Conservation (phyloP, 164 flowering plant species). For the Paratinospora sagittata region DNA sequence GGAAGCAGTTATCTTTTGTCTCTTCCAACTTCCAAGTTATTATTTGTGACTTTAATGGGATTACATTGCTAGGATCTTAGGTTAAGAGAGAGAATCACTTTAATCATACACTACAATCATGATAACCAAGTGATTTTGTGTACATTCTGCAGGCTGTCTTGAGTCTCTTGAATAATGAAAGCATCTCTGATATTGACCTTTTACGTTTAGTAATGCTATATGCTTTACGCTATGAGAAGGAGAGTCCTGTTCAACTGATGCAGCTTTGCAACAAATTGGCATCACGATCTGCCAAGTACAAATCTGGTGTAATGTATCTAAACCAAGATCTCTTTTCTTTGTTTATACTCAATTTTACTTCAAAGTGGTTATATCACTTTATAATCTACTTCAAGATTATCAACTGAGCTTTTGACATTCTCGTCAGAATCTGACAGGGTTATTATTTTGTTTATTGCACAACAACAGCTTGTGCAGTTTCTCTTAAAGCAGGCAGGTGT, state of each 20-base stretch:
- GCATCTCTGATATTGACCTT: slow-evolving; percentile 78
- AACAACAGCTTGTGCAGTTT: slow-evolving; percentile 85
- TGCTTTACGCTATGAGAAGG: slow-evolving; percentile 97
- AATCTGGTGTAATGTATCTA: slow-evolving; percentile 76
- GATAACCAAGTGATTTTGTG: background rate
- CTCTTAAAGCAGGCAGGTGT: slow-evolving; percentile 94
- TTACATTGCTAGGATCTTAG: background rate
- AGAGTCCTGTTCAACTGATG: slow-evolving; percentile 96
- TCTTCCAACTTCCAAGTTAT: background rate
- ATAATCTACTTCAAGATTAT: background rate
- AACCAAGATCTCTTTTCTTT: slow-evolving; percentile 11
- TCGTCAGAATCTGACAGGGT: slow-evolving; percentile 9
- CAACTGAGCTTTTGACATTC: background rate
- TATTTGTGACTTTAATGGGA: background rate
- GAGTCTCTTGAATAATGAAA: slow-evolving; percentile 71
- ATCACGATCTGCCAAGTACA: slow-evolving; percentile 81
- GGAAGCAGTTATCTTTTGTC: background rate
- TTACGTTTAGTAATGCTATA: slow-evolving; percentile 88
- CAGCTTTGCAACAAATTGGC: slow-evolving; percentile 92
- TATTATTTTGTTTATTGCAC: slow-evolving; percentile 13
- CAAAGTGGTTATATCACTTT: background rate
- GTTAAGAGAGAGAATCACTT: background rate
- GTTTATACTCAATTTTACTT: background rate
- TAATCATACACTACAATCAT: background rate
- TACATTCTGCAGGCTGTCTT: slow-evolving; percentile 65